phyloP scores from a whole-genome alignment of 2,329 filamentous ascomycete species.

The Curvularia verruculosa region DNA sequence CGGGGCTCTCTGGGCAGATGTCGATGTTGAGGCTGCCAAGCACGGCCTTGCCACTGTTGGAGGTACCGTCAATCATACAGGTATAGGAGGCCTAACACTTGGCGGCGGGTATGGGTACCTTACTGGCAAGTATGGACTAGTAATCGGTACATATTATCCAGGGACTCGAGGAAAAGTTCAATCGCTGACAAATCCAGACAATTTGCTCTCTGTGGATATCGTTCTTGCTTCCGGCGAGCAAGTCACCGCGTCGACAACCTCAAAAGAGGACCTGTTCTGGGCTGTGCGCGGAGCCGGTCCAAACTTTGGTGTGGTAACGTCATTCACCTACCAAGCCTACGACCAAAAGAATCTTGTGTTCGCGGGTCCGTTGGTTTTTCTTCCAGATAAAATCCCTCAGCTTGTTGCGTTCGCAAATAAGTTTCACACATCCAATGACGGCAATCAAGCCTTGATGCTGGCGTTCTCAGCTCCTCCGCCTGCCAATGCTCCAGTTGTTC shows the following conservation, averaged over 20 bases:
- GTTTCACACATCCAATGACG: constrained; percentile 37
- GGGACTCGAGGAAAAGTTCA: neutral
- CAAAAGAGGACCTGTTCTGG: constrained; percentile 46
- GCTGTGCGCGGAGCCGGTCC: constrained; percentile 49
- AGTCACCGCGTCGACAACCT: constrained; percentile 37
- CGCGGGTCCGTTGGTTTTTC: constrained; percentile 47
- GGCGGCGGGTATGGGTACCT: constrained; percentile 66
- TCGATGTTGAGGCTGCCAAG: constrained; percentile 59
- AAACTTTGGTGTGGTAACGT: constrained; percentile 47
- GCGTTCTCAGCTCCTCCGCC: constrained; percentile 41
- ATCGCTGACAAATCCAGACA: constrained; percentile 28
- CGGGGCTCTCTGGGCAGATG: constrained; percentile 61
- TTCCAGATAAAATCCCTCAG: constrained; percentile 34
- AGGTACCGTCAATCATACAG: constrained; percentile 67
- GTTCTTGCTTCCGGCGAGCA: constrained; percentile 47
- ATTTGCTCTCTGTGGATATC: constrained; percentile 46
- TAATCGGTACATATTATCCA: constrained; percentile 51
- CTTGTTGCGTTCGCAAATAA: constrained; percentile 40
- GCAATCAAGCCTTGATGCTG: constrained; percentile 36
- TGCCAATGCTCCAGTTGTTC: constrained; percentile 34
- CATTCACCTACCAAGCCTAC: constrained; percentile 52
- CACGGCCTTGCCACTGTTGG: constrained; percentile 64
- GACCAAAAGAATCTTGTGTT: constrained; percentile 42
- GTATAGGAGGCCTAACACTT: constrained; percentile 62
- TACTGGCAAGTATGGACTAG: constrained; percentile 60